These are phyloP conservation scores for Pseudogymnoascus sp. DNA, from an alignment of 2,329 filamentous ascomycete genomes.

Conservation along the genomic window DNA sequence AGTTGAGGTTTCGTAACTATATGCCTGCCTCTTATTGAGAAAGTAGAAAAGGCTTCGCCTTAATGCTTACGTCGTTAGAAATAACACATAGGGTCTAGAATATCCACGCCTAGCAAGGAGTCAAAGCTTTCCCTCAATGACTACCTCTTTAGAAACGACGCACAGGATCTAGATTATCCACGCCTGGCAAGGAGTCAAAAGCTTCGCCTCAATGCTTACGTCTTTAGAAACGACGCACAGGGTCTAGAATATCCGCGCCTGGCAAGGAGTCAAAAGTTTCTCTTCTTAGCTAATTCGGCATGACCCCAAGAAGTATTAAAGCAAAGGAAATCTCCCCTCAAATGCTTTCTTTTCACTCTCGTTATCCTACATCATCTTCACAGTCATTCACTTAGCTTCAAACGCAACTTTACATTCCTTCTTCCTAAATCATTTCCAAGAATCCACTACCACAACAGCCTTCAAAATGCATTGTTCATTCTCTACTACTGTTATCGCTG, in stretches of 20 bases:
- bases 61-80: neutral
- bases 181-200: neutral
- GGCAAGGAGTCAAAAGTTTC: neutral
- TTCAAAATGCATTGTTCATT: conserved; percentile 5
- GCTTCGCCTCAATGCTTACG: neutral
- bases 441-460: neutral
- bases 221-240: neutral
- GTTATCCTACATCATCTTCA: neutral
- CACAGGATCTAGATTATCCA: neutral
- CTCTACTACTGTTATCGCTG: neutral
- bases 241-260: neutral
- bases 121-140: neutral
- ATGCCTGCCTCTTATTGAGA: neutral
- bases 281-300: neutral
- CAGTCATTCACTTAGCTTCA: neutral
- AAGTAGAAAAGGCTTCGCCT: neutral
- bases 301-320: neutral
- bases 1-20: neutral
- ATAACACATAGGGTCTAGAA: neutral
- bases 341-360: neutral
- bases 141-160: neutral
- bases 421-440: neutral
- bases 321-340: neutral
- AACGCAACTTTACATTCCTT: neutral
- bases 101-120: neutral